Base-by-base conservation (phyloP, 108 stramenopile genomes). In the Aureococcus anophagefferens region DNA sequence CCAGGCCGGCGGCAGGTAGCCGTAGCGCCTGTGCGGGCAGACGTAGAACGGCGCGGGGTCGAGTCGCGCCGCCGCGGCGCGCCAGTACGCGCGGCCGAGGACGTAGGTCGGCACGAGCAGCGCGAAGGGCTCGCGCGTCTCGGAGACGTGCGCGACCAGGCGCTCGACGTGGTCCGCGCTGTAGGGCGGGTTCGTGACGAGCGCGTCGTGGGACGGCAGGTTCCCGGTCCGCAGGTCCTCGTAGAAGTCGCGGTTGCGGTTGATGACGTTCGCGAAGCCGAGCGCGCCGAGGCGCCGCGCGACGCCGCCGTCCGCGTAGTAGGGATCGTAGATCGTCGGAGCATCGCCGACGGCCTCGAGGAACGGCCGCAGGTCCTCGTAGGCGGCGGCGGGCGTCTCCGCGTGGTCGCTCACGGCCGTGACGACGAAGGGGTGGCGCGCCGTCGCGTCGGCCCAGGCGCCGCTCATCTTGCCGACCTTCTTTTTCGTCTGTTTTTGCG, bases 121-220 rank as follows among this genome's bases (percentile, higher is more conserved):
- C 63, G 90, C 72, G 80, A 85, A 93, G 0, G 91, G 89, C 18
- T 71, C 71, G 31, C 68, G 69, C 34, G 70, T 83, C 29, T 16
- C 46, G 28, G 67, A 78, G 1, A 92, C 46, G 73, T 88, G 85
- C n/a, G 75, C 37, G 68, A 98, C 82, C 31, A 98, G 79, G 68
- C 73, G 80, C 70, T 91, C 89, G 45, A 95, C 87, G 75, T 98
- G 98, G 65, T 96, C 94, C 3, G 74, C 90, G 63, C 85, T 87
- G 74, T 97, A 98, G 3, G 98, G 98, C 28, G 98, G 98, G 77
- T 98, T 98, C 4, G 98, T 97, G 31, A 97, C 69, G 4, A 98
- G 74, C 0, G 94, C 83, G 75, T 97, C 94, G 71, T 83, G 84
- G 5, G 64, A 45, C 0, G 95, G 94, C 40, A 91, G 81, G 0